Evolutionary conservation across 2,329 filamentous ascomycete genomes (phyloP), one percentile per base, ranked within the genome.

Genomic region (Fusarium drepaniforme): DNA sequence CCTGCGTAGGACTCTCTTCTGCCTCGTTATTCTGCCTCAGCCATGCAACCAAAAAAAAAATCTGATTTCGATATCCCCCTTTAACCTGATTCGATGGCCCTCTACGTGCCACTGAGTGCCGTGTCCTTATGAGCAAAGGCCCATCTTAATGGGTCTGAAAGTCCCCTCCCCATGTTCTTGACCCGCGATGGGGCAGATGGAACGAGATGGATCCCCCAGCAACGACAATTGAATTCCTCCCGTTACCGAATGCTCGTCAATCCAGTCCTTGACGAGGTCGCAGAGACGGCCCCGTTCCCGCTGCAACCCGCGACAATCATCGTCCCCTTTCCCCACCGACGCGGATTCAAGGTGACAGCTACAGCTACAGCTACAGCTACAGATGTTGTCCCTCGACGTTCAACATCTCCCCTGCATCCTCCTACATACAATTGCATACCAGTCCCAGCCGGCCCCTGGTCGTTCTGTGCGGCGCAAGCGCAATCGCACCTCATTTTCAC

Each of bases 171-270:
- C 49, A 53, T 30, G 49, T 30, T 25, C 49, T n/a, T 53, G 49
- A n/a, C 49, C 49, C 25, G 16, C 25, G n/a, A 23, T 30, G 42
- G 25, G 21, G 40, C 6, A 37, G 40, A 37, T 64, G 40, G 61
- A 63, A 37, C 59, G 38, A 61, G 59, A 68, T 72, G 62, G 46
- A 70, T 62, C 61, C 23, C 49, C 51, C 35, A 57, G 28, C 21
- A 58, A 51, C 21, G 59, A 57, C 66, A 59, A 73, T 75, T 59
- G 53, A 62, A 67, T 73, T 73, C 66, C 69, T 75, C 66, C 66
- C 69, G 72, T 56, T 67, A 75, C 72, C 66, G 72, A 75, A 56
- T 51, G 44, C 59, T 56, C 38, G 30, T 42, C 49, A 53, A 35
- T 21, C 28, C 37, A 16, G 51, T 33, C 37, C 51, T 33, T 35